Evolutionary conservation across 352 stramenopile species (phyloP).

Genomic region (Aphanomyces cochlioides): DNA sequence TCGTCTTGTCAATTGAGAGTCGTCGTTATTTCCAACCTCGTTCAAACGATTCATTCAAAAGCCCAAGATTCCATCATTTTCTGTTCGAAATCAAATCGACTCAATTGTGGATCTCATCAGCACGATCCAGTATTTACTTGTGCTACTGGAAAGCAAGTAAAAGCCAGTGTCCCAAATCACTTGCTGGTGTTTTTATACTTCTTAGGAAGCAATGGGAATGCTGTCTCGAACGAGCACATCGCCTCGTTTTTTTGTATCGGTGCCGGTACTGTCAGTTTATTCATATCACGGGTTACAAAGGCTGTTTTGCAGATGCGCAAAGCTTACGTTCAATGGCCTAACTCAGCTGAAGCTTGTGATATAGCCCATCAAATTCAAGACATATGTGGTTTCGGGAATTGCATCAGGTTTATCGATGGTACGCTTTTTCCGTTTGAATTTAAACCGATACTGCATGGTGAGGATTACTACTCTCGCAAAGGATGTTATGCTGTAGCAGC

Average conservation of each 20-base stretch:
- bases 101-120: background rate
- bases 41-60: background rate
- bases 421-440: slow-evolving; percentile 34
- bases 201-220: slow-evolving; percentile 2
- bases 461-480: slow-evolving; percentile 40
- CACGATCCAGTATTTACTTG: too few relatives aligned
- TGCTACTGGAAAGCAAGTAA: background rate
- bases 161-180: background rate
- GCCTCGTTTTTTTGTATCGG: background rate
- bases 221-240: slow-evolving; percentile 16
- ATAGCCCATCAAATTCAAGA: slow-evolving; percentile 1
- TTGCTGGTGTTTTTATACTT: slow-evolving; percentile 1
- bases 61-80: background rate
- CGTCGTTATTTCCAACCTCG: background rate
- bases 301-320: background rate
- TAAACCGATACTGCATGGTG: slow-evolving; percentile 30
- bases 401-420: slow-evolving; percentile 35
- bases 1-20: background rate
- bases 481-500: slow-evolving; percentile 33
- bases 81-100: background rate
- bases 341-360: background rate
- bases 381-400: slow-evolving; percentile 34
- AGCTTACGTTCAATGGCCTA: background rate
- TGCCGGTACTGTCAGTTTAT: slow-evolving; percentile 4
- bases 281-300: background rate